A percentile compares a stretch with the other conserved stretches of the same genome.
Conservation (phyloP, 2,329 filamentous ascomycete genomes). For the Penicillium brevicompactum region DNA sequence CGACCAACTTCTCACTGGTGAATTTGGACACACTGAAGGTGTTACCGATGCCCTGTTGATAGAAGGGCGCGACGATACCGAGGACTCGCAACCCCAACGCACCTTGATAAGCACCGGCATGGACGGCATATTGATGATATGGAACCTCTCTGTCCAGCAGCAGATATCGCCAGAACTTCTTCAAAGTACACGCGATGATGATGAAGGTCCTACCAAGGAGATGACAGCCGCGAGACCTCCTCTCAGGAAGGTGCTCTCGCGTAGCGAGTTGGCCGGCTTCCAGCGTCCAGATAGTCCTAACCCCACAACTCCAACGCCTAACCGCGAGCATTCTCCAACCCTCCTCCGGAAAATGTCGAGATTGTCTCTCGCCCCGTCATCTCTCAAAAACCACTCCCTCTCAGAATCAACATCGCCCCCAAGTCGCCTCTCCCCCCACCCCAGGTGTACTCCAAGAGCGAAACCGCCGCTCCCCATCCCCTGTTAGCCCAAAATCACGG, state of each 20-base stretch:
- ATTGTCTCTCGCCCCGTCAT: conserved; percentile 47
- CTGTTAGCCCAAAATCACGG: conserved; percentile 38
- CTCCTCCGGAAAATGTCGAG: conserved; percentile 59
- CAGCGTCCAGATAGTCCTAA: conserved; percentile 52
- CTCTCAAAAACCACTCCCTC: conserved; percentile 32
- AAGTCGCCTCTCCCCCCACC: conserved; percentile 34
- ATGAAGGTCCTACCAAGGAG: conserved; percentile 49
- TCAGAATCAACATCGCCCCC: conserved; percentile 36
- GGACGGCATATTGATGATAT: conserved; percentile 83
- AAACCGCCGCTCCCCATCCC: conserved; percentile 41
- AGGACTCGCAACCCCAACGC: conserved; percentile 47
- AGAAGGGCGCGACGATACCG: conserved; percentile 43
- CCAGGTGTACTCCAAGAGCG: conserved; percentile 28
- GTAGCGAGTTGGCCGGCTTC: conserved; percentile 82
- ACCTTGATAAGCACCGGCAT: conserved; percentile 72
- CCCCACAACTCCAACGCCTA: conserved; percentile 45
- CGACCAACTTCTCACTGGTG: conserved; percentile 77
- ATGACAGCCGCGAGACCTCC: conserved; percentile 66
- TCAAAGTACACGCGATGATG: conserved; percentile 38
- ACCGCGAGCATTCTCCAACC: conserved; percentile 51
- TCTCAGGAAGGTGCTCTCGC: conserved; percentile 81
- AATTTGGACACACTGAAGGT: conserved; percentile 94
- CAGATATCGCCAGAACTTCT: conserved; percentile 33
- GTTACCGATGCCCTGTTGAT: conserved; percentile 82
- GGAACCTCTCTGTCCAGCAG: conserved; percentile 51